Base-by-base conservation (phyloP, 2,329 filamentous ascomycete species). In the Monilinia vaccinii-corymbosi region DNA sequence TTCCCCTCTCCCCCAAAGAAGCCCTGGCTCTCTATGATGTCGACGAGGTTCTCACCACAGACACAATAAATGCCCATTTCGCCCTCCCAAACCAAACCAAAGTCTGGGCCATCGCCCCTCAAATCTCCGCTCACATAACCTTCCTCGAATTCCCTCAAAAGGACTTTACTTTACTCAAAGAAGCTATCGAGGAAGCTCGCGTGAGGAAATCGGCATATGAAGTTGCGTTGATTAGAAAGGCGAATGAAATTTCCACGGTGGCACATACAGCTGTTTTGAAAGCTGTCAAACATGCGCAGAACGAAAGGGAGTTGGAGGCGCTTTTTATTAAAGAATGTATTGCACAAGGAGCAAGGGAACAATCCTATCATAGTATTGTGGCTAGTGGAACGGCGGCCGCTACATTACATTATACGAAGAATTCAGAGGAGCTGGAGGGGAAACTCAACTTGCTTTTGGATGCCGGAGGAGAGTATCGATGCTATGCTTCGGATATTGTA, bases 361-460 rank as follows among this genome's bases (percentile, higher is more conserved):
- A 95, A 77, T 87, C 93, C 1, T 97, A 97, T 74, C 83, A 88
- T 66, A 86, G 87, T 62, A 97, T 97, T 69, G 85, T 94, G 21
- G 93, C 91, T 0, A 83, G 83, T 38, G 93, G 93, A 13, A 81
- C 84, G 6, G 86, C 89, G 18, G 92, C 88, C 0, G 89, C 91
- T 6, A 94, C 90, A 1, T 80, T 97, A 38, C 93, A 97, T 75
- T 97, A 97, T 68, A 83, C 91, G 28, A 83, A 87, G 70, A 96
- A 96, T 72, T 79, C 91, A 64, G 80, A 86, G 69, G 79, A 85
- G 0, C 75, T 93, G 40, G 75, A 76, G 0, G 84, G 83, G 47
- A 91, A 93, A 75, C 82, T 89, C 58, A 87, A 95, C 68, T 75
- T 97, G 56, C 81, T 96, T 60, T 76, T 97, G 23, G 93, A 97